Evolutionary conservation across 2,329 filamentous ascomycete species (phyloP).

Genomic region (Fusarium agapanthi): DNA sequence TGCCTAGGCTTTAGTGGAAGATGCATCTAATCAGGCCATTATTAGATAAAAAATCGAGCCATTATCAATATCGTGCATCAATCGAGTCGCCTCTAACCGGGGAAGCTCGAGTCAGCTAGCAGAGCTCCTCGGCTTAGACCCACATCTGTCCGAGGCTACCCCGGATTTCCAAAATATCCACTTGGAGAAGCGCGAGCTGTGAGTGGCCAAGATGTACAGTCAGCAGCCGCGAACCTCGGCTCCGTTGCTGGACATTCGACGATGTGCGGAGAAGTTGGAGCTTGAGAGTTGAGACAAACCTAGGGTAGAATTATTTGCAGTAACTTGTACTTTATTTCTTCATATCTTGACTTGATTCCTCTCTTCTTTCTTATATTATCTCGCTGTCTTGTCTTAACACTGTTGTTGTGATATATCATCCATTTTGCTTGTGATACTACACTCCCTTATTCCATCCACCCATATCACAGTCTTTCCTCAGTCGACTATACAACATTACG

Average conservation of each 20-base stretch:
- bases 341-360: conserved; percentile 4
- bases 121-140: conserved; percentile 26
- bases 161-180: conserved; percentile 36
- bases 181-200: conserved; percentile 3
- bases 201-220: conserved; percentile 21
- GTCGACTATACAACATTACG: not conserved
- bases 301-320: conserved; percentile 25
- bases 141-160: conserved; percentile 37
- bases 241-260: conserved; percentile 32
- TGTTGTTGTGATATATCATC: not conserved
- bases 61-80: not conserved
- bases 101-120: conserved; percentile 3
- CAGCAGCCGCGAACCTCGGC: conserved; percentile 40
- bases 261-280: conserved; percentile 42
- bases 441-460: not conserved
- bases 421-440: not conserved
- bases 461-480: conserved; percentile 4
- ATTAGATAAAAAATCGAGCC: not conserved
- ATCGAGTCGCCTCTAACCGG: conserved; percentile 8
- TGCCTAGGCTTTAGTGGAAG: not conserved
- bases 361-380: not conserved
- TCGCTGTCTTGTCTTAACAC: not conserved
- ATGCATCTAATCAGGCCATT: not conserved
- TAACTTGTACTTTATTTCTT: conserved; percentile 8
- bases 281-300: conserved; percentile 11